phyloP scores from a whole-genome alignment of 108 stramenopile genomes.

The Parmales sp. region DNA sequence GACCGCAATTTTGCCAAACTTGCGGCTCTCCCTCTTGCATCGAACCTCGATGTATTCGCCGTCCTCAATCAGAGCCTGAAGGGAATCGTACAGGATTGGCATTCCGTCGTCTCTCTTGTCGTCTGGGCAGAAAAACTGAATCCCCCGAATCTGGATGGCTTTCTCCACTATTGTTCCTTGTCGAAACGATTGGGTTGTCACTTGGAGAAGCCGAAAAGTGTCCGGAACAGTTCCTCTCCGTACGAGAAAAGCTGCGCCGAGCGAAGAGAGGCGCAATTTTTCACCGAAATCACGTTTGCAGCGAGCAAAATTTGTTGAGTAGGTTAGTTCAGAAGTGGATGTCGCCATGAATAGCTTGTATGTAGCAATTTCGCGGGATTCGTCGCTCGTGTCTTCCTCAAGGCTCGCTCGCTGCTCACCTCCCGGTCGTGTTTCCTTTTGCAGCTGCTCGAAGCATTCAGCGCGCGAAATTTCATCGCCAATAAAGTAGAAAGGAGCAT shows the following conservation, averaged over 20 bases:
- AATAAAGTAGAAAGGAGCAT: not conserved
- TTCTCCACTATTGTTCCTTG: not conserved
- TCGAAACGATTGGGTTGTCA: not conserved
- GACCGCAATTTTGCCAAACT: not conserved
- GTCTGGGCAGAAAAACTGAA: not conserved
- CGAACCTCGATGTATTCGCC: not conserved
- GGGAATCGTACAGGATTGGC: not conserved
- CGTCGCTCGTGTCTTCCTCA: not conserved
- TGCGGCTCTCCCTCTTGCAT: not conserved
- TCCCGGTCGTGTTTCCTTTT: no score
- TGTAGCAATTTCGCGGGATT: not conserved
- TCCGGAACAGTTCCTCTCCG: not conserved
- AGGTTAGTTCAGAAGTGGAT: no score
- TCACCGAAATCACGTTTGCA: no score
- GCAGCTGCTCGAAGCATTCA: no score
- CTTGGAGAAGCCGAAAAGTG: not conserved
- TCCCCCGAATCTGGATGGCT: not conserved
- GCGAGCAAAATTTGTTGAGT: no score
- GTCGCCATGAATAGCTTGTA: constrained; percentile 1
- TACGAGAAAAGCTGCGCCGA: no score
- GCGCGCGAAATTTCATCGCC: no score
- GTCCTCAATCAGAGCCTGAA: not conserved
- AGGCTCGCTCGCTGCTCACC: not conserved
- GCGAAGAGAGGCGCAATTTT: no score
- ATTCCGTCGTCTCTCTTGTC: not conserved